These are phyloP conservation scores for Penicillium sp. DNA, from an alignment of 2,329 filamentous ascomycete genomes.

Conservation along the genomic window DNA sequence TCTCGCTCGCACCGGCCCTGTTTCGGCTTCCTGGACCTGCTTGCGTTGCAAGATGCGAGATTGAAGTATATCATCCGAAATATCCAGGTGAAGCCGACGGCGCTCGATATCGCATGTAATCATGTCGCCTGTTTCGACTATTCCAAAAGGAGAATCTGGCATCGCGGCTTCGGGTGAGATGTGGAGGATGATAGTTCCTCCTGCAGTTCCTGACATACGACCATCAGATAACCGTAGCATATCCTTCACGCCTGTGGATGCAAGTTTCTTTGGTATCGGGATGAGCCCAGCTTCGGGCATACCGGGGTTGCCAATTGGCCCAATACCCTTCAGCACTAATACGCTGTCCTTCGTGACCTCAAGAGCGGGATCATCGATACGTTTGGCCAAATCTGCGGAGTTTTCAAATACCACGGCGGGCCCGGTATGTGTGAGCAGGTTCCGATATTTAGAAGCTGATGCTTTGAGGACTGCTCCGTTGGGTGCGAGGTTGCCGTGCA, in stretches of 20 bases:
- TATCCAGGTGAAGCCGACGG: slow-evolving; percentile 46
- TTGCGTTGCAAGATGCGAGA: slow-evolving; percentile 40
- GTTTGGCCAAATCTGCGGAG: slow-evolving; percentile 49
- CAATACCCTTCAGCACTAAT: slow-evolving; percentile 54
- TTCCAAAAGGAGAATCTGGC: slow-evolving; percentile 52
- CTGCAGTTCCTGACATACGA: slow-evolving; percentile 60
- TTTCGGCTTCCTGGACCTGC: slow-evolving; percentile 16
- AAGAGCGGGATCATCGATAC: slow-evolving; percentile 53
- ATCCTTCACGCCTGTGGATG: slow-evolving; percentile 52
- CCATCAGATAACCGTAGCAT: slow-evolving; percentile 61
- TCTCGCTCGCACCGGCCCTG: slow-evolving; percentile 24
- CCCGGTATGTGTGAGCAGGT: slow-evolving; percentile 50
- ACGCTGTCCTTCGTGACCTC: slow-evolving; percentile 51
- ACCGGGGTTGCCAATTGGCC: slow-evolving; percentile 56
- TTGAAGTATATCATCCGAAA: slow-evolving; percentile 48
- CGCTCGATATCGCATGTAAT: slow-evolving; percentile 52
- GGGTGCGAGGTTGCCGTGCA: slow-evolving; percentile 55
- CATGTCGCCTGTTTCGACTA: slow-evolving; percentile 54
- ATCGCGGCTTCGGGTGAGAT: slow-evolving; percentile 58
- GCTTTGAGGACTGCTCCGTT: slow-evolving; percentile 56
- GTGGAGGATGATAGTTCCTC: slow-evolving; percentile 59
- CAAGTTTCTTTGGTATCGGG: slow-evolving; percentile 56
- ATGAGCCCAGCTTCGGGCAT: slow-evolving; percentile 60
- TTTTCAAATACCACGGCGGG: slow-evolving; percentile 55
- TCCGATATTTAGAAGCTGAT: slow-evolving; percentile 54